Conservation (phyloP, 345 rosid species). For the Boechera retrofracta region DNA sequence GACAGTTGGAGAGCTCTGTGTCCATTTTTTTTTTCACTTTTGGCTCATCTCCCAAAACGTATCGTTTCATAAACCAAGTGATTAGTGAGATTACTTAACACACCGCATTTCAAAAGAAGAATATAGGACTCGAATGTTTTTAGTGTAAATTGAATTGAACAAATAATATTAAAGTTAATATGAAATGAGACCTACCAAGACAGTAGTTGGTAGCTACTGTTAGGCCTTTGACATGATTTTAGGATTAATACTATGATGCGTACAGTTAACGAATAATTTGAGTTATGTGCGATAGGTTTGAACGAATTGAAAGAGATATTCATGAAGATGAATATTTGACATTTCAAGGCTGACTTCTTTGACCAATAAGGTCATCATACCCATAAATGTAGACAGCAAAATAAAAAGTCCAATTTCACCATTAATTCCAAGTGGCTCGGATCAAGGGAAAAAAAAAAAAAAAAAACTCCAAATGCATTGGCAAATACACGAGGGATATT, state of each 20-base stretch:
- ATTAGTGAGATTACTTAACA: neutral
- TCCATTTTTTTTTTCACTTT: constrained; percentile 41
- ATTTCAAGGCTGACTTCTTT: constrained; percentile 29
- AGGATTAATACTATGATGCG: constrained; percentile 5
- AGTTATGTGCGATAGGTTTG: constrained; percentile 4
- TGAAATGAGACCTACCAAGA: neutral
- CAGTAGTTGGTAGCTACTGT: neutral
- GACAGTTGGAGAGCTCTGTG: constrained; percentile 45
- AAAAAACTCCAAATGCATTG: neutral
- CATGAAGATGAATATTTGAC: constrained; percentile 11
- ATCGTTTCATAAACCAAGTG: constrained; percentile 23
- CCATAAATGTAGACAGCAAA: constrained; percentile 15
- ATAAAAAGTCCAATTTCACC: neutral
- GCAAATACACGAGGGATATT: neutral
- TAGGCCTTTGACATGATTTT: neutral
- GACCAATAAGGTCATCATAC: constrained; percentile 27
- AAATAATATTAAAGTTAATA: neutral
- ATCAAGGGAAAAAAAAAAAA: neutral
- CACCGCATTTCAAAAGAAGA: no score
- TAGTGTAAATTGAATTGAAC: constrained; percentile 16
- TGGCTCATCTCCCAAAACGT: constrained; percentile 8
- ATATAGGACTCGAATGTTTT: neutral
- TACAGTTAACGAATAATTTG: constrained; percentile 5
- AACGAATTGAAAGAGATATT: neutral
- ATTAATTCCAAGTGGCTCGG: constrained; percentile 7